Conservation (phyloP, 73 alveolate genomes). For the Tetrahymena malaccensis region DNA sequence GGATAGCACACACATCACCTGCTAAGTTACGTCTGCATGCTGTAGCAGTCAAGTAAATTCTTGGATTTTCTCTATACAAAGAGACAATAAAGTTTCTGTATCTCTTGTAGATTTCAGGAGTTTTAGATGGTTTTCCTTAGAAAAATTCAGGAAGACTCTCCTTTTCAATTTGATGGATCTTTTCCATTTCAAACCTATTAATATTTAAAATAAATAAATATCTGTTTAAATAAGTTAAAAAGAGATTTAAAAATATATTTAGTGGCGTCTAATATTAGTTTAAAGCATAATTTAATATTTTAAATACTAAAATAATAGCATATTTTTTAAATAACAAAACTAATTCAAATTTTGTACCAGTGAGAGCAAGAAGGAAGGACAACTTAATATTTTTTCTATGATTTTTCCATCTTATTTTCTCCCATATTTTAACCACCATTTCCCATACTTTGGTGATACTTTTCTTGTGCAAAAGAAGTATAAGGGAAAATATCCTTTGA, state of each 20-base stretch:
- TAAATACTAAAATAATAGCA: too few species aligned
- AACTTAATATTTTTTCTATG: background rate
- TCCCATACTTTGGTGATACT: background rate
- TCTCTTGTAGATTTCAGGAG: constrained; percentile 89
- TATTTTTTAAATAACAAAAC: background rate
- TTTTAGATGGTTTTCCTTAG: constrained; percentile 89
- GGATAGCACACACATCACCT: constrained; percentile 95
- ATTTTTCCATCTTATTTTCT: background rate
- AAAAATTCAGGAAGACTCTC: constrained; percentile 94
- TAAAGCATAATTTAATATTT: too few species aligned
- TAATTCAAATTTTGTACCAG: background rate
- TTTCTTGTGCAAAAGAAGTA: background rate
- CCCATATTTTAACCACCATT: background rate
- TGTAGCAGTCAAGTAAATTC: constrained; percentile 84
- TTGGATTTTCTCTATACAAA: constrained; percentile 88
- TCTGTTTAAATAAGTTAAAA: background rate
- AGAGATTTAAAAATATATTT: background rate
- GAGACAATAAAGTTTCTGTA: constrained; percentile 92
- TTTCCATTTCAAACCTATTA: constrained; percentile 81
- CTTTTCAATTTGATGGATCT: constrained; percentile 83
- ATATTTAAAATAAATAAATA: background rate
- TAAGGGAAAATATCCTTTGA: background rate
- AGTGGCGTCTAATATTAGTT: background rate
- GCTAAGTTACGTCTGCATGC: constrained; percentile 95
- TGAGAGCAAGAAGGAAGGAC: background rate